Evolutionary conservation across 73 alveolate genomes (phyloP).

Genomic region (Stentor roeselii): DNA sequence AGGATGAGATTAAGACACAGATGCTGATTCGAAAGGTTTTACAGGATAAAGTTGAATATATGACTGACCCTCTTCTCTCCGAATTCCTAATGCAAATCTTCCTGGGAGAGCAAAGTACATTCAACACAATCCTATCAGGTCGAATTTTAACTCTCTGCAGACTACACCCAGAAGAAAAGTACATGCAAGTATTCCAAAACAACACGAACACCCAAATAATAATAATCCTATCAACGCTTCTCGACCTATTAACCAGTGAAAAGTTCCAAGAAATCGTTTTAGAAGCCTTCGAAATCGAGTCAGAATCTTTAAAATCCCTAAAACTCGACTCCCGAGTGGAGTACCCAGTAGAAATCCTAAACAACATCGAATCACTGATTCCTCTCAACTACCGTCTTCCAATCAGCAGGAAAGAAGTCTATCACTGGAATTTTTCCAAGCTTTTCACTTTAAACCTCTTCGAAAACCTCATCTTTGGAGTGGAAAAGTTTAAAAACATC

Average conservation of each 20-base stretch:
- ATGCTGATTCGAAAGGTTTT: background rate
- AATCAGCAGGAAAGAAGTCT: background rate
- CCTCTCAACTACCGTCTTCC: slow-evolving; percentile 1
- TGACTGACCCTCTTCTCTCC: background rate
- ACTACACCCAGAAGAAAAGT: too few species aligned
- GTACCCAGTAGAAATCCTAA: background rate
- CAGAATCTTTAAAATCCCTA: background rate
- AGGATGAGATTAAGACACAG: background rate
- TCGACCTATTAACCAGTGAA: background rate
- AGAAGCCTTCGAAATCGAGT: background rate
- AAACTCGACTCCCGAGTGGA: background rate
- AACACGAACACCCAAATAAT: too few species aligned
- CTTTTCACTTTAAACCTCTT: too few species aligned
- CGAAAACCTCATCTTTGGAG: background rate
- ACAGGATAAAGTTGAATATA: background rate
- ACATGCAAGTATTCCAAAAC: too few species aligned
- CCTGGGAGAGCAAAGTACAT: too few species aligned
- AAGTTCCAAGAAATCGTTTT: background rate
- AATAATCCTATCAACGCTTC: too few species aligned
- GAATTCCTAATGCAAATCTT: background rate
- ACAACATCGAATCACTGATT: background rate
- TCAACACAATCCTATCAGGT: too few species aligned
- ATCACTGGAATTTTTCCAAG: background rate
- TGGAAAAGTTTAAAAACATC: background rate
- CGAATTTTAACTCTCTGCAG: too few species aligned